phyloP scores from a whole-genome alignment of 1,284 basidiomycete genomes.

The Trichosporon faecale region DNA sequence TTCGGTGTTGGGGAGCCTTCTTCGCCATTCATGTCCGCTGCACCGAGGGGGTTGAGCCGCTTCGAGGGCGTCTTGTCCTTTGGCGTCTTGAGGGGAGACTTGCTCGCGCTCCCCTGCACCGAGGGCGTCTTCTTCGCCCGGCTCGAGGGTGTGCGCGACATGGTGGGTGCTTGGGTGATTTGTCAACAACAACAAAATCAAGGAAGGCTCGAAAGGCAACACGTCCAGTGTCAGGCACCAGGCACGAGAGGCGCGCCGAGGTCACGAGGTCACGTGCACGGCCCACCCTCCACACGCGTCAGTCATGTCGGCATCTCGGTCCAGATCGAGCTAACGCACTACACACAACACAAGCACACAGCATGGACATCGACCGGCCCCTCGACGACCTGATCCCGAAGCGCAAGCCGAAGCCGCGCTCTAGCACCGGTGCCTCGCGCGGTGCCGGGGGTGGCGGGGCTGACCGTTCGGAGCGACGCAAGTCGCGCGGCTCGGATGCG shows the following conservation, averaged over 20 bases:
- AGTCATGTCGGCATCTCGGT: not conserved
- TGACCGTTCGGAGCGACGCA: slow-evolving; percentile 18
- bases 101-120: not conserved
- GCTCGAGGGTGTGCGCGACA: slow-evolving; percentile 2
- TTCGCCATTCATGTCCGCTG: not conserved
- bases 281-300: not conserved
- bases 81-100: slow-evolving; percentile 1
- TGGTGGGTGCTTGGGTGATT: not conserved
- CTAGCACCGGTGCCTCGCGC: not conserved
- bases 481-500: slow-evolving; percentile 26
- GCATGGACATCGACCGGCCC: slow-evolving; percentile 50
- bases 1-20: not conserved
- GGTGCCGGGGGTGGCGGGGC: slow-evolving; percentile 7
- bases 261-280: not conserved
- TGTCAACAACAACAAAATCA: slow-evolving; percentile 7
- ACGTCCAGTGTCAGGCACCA: not conserved
- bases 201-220: not conserved
- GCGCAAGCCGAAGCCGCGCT: slow-evolving; percentile 31
- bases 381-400: slow-evolving; percentile 48
- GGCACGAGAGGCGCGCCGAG: not conserved
- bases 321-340: not conserved
- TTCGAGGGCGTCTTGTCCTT: not conserved
- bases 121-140: not conserved
- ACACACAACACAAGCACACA: slow-evolving; percentile 13
- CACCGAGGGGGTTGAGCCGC: not conserved